Conservation (phyloP, 768 basidiomycete genomes). For the Leccinum fibrillosum region DNA sequence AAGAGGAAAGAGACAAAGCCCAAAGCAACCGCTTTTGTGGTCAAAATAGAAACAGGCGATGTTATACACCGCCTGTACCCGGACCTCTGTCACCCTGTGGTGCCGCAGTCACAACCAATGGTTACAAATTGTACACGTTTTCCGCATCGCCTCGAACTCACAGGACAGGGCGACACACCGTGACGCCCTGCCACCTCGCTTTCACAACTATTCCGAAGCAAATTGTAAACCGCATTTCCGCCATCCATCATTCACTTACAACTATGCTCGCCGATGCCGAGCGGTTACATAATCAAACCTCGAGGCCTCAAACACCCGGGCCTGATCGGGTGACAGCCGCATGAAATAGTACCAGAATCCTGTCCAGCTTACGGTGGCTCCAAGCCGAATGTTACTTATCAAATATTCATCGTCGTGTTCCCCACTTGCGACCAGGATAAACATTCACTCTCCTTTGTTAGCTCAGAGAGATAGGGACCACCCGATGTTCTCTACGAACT, state of each 20-base stretch:
- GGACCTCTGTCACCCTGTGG: slow-evolving; percentile 30
- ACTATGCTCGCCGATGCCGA: too few species aligned
- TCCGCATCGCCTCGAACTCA: neutral
- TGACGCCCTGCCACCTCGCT: neutral
- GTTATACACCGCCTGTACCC: slow-evolving; percentile 29
- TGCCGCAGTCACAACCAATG: neutral
- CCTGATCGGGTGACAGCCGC: too few species aligned
- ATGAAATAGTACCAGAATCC: neutral
- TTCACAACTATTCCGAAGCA: neutral
- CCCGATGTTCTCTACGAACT: too few species aligned
- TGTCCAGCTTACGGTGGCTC: neutral
- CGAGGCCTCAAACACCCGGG: too few species aligned
- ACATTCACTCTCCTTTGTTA: too few species aligned
- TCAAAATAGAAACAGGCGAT: slow-evolving; percentile 30
- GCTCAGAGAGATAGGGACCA: too few species aligned
- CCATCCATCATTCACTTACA: too few species aligned
- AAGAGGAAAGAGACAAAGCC: slow-evolving; percentile 17
- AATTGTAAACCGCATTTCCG: neutral
- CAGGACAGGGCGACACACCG: neutral
- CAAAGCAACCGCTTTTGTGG: slow-evolving; percentile 25
- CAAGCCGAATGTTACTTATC: neutral
- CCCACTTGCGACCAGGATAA: too few species aligned
- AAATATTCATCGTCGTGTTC: neutral
- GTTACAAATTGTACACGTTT: neutral
- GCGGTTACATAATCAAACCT: neutral